Base-by-base conservation (phyloP, 1,284 basidiomycete genomes). In the Gomphus sp. region DNA sequence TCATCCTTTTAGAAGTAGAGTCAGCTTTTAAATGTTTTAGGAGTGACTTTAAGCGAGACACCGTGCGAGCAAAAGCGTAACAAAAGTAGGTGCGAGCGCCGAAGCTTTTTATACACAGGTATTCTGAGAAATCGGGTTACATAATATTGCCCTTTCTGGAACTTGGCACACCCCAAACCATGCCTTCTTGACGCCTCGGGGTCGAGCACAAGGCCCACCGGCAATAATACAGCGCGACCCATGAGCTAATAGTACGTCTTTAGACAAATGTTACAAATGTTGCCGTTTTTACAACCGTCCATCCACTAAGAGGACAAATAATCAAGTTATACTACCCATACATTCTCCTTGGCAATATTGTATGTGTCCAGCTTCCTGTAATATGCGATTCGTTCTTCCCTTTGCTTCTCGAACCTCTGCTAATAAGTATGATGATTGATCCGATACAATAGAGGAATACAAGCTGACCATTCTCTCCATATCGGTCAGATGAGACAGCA, bases 301-400 rank as follows among this genome's bases (percentile, higher is more conserved):
- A 28, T 25, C 8, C 7, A 28, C 9, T 3, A 47, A 22, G 18
- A 25, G 18, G n/a, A 22, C 7, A 8, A 52, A 12, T 52, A 18
- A 12, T n/a, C 58, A 49, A 53, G 52, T 81, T 70, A 84, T 55
- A 84, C 71, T 54, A 84, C 73, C 67, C 82, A 84, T 34, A 84
- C 80, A 57, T 81, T 77, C 68, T 84, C 81, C 62, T 79, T 79
- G 59, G 76, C 74, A 16, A 84, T 70, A 61, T 76, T 70, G 62
- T 82, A 84, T 14, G 71, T 72, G 25, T 81, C 76, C 28, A 84
- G 64, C 57, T 75, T 72, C 65, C 74, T 77, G 68, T 82, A 84
- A 66, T 82, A 84, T 52, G 80, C 78, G 39, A 80, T 57, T n/a
- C 80, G 75, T 14, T 74, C 79, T 60, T 74, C 72, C n/a, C 78